Evolutionary conservation across 306 rosid genomes (phyloP).

Genomic region (Lablab purpureus): DNA sequence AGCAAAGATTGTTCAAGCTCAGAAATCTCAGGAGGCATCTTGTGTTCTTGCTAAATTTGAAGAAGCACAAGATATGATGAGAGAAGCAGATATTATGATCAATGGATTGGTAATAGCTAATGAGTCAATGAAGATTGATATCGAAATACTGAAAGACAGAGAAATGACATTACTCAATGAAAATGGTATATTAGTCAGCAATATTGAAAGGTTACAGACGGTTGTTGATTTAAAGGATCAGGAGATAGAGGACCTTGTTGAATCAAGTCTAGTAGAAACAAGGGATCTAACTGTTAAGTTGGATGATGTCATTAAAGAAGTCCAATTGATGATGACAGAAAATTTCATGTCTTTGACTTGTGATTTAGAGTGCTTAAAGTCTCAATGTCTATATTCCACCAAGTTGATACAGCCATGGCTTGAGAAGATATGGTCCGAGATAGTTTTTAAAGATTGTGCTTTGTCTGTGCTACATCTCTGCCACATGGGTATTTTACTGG

Average conservation of each 20-base stretch:
- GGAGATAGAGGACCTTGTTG: conserved; percentile 63
- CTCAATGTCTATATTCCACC: conserved; percentile 62
- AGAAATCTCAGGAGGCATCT: conserved; percentile 74
- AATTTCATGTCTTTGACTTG: conserved; percentile 58
- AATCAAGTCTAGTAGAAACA: conserved; percentile 65
- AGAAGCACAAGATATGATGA: conserved; percentile 79
- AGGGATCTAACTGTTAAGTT: conserved; percentile 60
- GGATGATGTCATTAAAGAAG: conserved; percentile 65
- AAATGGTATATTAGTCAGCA: conserved; percentile 55
- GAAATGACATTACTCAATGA: conserved; percentile 57
- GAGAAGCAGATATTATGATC: conserved; percentile 84
- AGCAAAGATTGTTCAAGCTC: conserved; percentile 69
- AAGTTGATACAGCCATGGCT: conserved; percentile 75
- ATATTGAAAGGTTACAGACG: conserved; percentile 70
- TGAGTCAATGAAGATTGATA: conserved; percentile 76
- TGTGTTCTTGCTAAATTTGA: conserved; percentile 86
- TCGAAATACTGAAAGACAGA: conserved; percentile 56
- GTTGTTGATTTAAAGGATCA: conserved; percentile 57
- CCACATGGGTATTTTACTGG: conserved; percentile 84
- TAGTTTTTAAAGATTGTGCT: conserved; percentile 81
- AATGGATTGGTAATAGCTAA: conserved; percentile 78
- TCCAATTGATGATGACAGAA: conserved; percentile 56
- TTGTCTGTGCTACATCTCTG: conserved; percentile 87
- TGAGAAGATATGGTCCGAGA: conserved; percentile 89
- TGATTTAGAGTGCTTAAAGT: conserved; percentile 67